These are phyloP conservation scores for Glycine soja DNA, from an alignment of 306 rosid genomes.

Conservation along the genomic window DNA sequence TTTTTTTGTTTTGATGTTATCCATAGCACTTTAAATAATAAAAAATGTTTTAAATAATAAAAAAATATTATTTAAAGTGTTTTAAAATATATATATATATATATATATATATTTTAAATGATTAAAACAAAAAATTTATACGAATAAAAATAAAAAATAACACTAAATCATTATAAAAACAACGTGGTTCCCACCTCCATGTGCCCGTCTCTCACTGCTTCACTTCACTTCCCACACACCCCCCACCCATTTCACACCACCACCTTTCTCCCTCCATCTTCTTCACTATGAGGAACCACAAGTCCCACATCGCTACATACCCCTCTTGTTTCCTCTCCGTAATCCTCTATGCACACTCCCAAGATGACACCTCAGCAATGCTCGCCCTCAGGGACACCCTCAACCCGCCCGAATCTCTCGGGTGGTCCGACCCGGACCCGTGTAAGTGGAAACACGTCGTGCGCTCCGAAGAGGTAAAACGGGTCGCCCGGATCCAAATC, in stretches of 20 bases:
- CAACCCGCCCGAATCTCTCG: background rate
- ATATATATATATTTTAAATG: too few species aligned
- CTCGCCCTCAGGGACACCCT: background rate
- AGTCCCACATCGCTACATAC: background rate
- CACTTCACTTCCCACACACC: background rate
- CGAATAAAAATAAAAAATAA: too few species aligned
- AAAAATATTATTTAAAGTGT: too few species aligned
- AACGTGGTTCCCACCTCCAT: background rate
- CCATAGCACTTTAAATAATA: too few species aligned
- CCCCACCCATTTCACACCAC: too few species aligned
- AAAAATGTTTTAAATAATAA: too few species aligned
- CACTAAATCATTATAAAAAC: too few species aligned
- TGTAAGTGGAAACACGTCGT: background rate
- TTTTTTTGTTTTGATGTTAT: too few species aligned
- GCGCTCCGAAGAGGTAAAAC: background rate
- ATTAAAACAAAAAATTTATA: too few species aligned
- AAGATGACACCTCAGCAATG: background rate
- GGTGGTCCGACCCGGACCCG: constrained; percentile 44
- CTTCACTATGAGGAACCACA: background rate
- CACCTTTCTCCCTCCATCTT: background rate
- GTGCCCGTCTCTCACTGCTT: background rate
- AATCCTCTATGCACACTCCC: background rate
- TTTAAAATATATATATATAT: too few species aligned
- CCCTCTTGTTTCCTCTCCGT: background rate
- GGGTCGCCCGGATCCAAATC: constrained; percentile 1